These are phyloP conservation scores for Cadophora sp. DNA, from an alignment of 2,329 filamentous ascomycete species.

Conservation along the genomic window DNA sequence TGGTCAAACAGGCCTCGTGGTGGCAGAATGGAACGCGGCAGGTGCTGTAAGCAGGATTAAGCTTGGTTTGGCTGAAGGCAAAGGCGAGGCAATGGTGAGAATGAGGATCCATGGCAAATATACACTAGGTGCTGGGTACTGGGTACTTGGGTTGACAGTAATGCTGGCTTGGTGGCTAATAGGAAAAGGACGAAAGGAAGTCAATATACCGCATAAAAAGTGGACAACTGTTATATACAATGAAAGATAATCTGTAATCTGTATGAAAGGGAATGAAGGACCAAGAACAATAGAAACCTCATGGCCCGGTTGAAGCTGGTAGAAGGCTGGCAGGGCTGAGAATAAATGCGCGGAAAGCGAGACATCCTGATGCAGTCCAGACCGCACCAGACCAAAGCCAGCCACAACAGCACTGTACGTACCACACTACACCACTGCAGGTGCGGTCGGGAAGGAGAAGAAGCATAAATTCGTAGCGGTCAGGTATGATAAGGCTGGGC, in stretches of 20 bases:
- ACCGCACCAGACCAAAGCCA: not conserved
- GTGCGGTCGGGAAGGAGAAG: not conserved
- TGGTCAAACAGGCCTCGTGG: not conserved
- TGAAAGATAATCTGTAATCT: not conserved
- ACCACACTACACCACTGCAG: not conserved
- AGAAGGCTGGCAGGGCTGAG: not conserved
- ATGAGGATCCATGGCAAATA: not conserved
- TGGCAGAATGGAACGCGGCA: conserved; percentile 1
- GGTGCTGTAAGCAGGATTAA: not conserved
- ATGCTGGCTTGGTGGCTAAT: not conserved
- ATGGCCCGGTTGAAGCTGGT: too few species aligned
- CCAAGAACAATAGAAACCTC: not conserved
- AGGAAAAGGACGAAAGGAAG: not conserved
- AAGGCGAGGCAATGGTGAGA: conserved; percentile 6
- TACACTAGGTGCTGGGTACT: not conserved
- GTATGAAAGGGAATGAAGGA: not conserved
- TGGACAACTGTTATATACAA: not conserved
- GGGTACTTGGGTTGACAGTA: conserved; percentile 6
- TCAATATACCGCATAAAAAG: not conserved
- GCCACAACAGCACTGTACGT: not conserved
- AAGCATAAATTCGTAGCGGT: not conserved
- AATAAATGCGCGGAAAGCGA: not conserved
- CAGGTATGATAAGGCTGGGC: not conserved
- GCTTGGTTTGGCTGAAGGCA: conserved; percentile 15
- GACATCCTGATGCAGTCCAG: conserved; percentile 2